Percentiles rank a stretch among this genome's conserved stretches.
phyloP scores from a whole-genome alignment of 2,329 filamentous ascomycete species.

The Exophiala phaeomuriformis region DNA sequence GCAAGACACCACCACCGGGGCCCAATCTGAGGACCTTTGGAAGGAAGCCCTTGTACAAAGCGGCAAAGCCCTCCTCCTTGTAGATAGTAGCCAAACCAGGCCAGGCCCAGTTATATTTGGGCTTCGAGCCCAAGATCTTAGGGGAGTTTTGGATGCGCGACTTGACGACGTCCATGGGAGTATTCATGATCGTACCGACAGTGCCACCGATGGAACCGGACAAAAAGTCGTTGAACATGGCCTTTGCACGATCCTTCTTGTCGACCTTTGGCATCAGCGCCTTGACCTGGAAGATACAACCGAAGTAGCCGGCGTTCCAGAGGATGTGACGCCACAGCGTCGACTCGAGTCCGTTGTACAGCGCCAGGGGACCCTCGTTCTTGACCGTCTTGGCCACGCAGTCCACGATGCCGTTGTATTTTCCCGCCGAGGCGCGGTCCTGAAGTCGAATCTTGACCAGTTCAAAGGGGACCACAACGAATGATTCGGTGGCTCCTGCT shows the following conservation, averaged over 20 bases:
- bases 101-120: slow-evolving; percentile 99
- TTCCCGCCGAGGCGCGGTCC: slow-evolving; percentile 85
- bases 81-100: slow-evolving; percentile 77
- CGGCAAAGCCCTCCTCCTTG: slow-evolving; percentile 84
- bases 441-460: slow-evolving; percentile 97
- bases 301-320: slow-evolving; percentile 96
- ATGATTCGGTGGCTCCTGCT: slow-evolving; percentile 88
- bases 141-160: slow-evolving; percentile 92
- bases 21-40: slow-evolving; percentile 82
- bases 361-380: slow-evolving; percentile 72
- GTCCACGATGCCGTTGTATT: slow-evolving; percentile 49
- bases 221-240: slow-evolving; percentile 81
- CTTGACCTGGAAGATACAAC: slow-evolving; percentile 96
- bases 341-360: slow-evolving; percentile 95
- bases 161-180: slow-evolving; percentile 95
- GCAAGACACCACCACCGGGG: slow-evolving; percentile 57
- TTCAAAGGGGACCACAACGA: slow-evolving; percentile 97
- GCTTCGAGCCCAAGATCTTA: slow-evolving; percentile 68
- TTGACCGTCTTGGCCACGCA: slow-evolving; percentile 62
- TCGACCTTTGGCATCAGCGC: slow-evolving; percentile 72
- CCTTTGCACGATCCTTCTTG: slow-evolving; percentile 60
- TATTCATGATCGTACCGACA: slow-evolving; percentile 85
- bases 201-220: slow-evolving; percentile 86
- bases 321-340: slow-evolving; percentile 92
- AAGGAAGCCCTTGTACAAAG: slow-evolving; percentile 95